phyloP scores from a whole-genome alignment of 2,329 filamentous ascomycete genomes.

The Daldinia sp. region DNA sequence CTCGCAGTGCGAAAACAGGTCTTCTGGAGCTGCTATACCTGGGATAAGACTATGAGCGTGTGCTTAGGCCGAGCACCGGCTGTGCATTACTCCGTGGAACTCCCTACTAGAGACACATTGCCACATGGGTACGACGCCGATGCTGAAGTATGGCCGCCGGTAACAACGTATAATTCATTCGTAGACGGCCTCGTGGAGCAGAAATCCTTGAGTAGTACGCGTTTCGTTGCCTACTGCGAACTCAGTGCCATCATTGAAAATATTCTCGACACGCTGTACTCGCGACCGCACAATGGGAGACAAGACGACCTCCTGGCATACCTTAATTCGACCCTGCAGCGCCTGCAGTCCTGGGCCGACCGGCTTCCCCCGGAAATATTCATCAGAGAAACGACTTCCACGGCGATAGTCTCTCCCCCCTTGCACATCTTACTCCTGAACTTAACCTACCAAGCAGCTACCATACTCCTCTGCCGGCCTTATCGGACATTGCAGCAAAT shows the following conservation, averaged over 20 bases:
- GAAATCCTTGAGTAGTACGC: conserved; percentile 24
- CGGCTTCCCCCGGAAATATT: conserved; percentile 14
- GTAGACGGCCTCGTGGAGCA: conserved; percentile 21
- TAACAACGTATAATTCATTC: conserved; percentile 6
- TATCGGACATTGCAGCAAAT: conserved; percentile 26
- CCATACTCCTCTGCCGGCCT: conserved; percentile 27
- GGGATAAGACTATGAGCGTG: conserved; percentile 36
- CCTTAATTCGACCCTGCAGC: background rate
- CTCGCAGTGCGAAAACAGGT: conserved; percentile 34
- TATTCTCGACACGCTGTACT: conserved; percentile 26
- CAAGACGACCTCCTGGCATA: background rate
- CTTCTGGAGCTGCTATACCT: conserved; percentile 40
- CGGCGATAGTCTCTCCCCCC: conserved; percentile 29
- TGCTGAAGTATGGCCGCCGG: background rate
- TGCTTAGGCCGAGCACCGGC: conserved; percentile 22
- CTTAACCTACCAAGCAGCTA: conserved; percentile 28
- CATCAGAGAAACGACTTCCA: conserved; percentile 19
- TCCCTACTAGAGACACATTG: conserved; percentile 12
- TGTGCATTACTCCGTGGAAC: conserved; percentile 20
- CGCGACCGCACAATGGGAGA: conserved; percentile 12
- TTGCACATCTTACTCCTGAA: conserved; percentile 28
- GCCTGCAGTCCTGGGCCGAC: background rate
- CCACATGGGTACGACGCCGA: background rate
- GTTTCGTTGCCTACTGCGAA: conserved; percentile 28
- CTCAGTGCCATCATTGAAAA: conserved; percentile 24